Conservation (phyloP, 129 eudicot genomes). For the Cynara cardunculus region DNA sequence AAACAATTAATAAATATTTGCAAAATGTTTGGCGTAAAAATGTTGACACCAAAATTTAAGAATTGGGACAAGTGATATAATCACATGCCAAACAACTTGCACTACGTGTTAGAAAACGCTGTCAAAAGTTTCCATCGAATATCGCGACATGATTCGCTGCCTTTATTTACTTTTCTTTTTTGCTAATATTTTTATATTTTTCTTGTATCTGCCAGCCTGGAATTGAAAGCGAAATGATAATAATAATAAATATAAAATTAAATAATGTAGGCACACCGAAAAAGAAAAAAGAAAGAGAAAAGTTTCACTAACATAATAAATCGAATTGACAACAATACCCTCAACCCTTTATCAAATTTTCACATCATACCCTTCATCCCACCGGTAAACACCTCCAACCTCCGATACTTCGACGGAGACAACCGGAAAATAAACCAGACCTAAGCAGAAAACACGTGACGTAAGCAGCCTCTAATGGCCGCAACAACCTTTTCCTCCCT, state of each 20-base stretch:
- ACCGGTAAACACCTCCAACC: slow-evolving; percentile 23
- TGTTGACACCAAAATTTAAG: background rate
- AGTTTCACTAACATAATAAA: slow-evolving; percentile 38
- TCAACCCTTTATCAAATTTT: slow-evolving; percentile 33
- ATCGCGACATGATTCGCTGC: slow-evolving; percentile 30
- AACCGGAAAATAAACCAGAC: slow-evolving; percentile 26
- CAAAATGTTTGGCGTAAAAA: background rate
- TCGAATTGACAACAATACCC: slow-evolving; percentile 66
- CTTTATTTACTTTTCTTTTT: slow-evolving; percentile 28
- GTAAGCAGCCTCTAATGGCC: slow-evolving; percentile 23
- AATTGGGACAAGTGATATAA: slow-evolving; percentile 5
- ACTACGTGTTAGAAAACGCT: slow-evolving; percentile 27
- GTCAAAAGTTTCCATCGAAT: slow-evolving; percentile 30
- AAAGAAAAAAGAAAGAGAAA: slow-evolving; percentile 17
- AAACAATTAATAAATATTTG: background rate
- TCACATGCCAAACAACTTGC: slow-evolving; percentile 27
- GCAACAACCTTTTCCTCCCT: slow-evolving; percentile 1
- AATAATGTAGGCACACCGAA: slow-evolving; percentile 26
- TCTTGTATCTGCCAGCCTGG: slow-evolving; percentile 18
- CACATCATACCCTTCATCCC: slow-evolving; percentile 32
- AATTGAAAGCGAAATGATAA: slow-evolving; percentile 22
- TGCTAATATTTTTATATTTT: background rate
- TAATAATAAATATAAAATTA: slow-evolving; percentile 4
- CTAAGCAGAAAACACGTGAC: slow-evolving; percentile 30
- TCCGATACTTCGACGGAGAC: slow-evolving; percentile 3